These are phyloP conservation scores for Hypomontagnella monticulosa DNA, from an alignment of 495 filamentous ascomycete genomes.

Conservation along the genomic window DNA sequence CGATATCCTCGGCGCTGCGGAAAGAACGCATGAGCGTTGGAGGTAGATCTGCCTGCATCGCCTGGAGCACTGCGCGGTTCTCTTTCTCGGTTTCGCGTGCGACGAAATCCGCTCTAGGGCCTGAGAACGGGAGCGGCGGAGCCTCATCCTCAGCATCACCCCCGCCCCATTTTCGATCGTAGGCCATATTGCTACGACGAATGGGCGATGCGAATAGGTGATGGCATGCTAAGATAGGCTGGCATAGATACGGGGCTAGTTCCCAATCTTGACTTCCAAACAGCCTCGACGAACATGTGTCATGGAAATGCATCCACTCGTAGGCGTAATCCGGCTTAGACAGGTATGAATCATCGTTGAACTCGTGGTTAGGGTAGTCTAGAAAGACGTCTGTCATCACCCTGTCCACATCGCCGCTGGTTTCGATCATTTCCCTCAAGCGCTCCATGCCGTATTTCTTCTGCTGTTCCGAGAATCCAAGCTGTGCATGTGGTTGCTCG, in stretches of 20 bases:
- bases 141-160: constrained; percentile 63
- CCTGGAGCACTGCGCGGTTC: constrained; percentile 64
- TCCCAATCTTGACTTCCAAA: constrained; percentile 88
- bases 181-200: constrained; percentile 50
- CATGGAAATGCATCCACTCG: constrained; percentile 96
- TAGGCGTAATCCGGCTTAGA: constrained; percentile 87
- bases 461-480: constrained; percentile 74
- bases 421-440: constrained; percentile 88
- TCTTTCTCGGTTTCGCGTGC: constrained; percentile 79
- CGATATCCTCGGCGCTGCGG: constrained; percentile 75
- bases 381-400: constrained; percentile 83
- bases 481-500: constrained; percentile 60
- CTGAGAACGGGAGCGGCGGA: constrained; percentile 75
- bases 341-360: constrained; percentile 90
- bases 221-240: constrained; percentile 89
- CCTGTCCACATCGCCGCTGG: constrained; percentile 86
- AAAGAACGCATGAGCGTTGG: constrained; percentile 76
- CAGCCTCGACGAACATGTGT: constrained; percentile 77
- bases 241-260: constrained; percentile 81
- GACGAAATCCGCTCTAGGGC: constrained; percentile 78
- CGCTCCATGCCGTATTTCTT: constrained; percentile 82
- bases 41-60: constrained; percentile 63
- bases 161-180: constrained; percentile 53
- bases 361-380: constrained; percentile 83
- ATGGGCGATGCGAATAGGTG: constrained; percentile 80